A percentile compares a stretch with the other conserved stretches of the same genome.
These are phyloP conservation scores for Xerocomus amazonicus DNA, from an alignment of 1,284 basidiomycete species.

Conservation along the genomic window DNA sequence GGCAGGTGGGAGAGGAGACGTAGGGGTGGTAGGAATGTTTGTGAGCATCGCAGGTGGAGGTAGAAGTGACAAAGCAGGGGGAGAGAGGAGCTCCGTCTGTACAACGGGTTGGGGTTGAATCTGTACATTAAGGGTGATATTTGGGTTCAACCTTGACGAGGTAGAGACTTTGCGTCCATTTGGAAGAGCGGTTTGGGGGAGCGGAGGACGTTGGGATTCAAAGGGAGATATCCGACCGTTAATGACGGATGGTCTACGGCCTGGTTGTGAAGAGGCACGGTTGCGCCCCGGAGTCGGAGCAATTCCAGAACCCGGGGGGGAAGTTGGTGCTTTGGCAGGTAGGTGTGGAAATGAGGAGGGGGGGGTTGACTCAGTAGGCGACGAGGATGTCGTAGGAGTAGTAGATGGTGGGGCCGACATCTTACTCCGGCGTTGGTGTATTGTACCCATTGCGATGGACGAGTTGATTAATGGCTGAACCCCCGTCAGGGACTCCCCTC, in stretches of 20 bases:
- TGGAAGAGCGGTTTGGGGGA: constrained; percentile 39
- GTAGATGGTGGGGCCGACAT: constrained; percentile 52
- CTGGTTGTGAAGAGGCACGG: constrained; percentile 68
- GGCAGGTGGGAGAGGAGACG: constrained; percentile 66
- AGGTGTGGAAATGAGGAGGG: constrained; percentile 44
- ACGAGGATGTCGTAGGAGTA: constrained; percentile 47
- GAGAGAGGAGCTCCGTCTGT: constrained; percentile 49
- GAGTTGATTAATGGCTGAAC: constrained; percentile 50
- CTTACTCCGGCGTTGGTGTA: constrained; percentile 65
- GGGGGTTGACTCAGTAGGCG: constrained; percentile 53
- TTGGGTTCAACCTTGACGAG: constrained; percentile 54
- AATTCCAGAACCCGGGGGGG: constrained; percentile 38
- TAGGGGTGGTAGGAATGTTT: constrained; percentile 64
- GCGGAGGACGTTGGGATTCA: constrained; percentile 46
- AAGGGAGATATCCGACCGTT: constrained; percentile 46
- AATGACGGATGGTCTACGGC: constrained; percentile 54
- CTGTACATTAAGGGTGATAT: constrained; percentile 35
- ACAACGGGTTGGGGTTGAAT: constrained; percentile 46
- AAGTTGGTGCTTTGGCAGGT: constrained; percentile 39
- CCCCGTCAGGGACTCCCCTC: constrained; percentile 35
- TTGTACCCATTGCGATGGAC: constrained; percentile 60
- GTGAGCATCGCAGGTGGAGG: constrained; percentile 51
- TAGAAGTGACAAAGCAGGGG: constrained; percentile 41
- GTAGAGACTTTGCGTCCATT: constrained; percentile 59
- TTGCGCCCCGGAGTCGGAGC: constrained; percentile 41